These are phyloP conservation scores for Alternaria panax DNA, from an alignment of 2,329 filamentous ascomycete species.

Conservation along the genomic window DNA sequence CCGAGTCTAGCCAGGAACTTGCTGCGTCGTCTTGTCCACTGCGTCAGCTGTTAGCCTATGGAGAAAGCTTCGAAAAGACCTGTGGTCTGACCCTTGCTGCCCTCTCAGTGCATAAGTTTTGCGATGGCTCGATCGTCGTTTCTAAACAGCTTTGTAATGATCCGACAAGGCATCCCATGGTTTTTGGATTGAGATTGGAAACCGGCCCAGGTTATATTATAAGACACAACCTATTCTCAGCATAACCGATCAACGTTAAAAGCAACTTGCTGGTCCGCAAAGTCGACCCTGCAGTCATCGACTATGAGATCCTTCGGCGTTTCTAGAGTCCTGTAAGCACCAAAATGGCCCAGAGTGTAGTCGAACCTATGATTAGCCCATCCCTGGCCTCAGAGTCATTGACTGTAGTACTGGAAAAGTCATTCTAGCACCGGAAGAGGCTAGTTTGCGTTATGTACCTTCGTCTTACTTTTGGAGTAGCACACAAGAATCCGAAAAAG, in stretches of 20 bases:
- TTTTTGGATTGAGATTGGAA: no score
- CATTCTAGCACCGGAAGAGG: rapidly evolving
- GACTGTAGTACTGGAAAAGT: background rate
- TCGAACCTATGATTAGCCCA: rapidly evolving
- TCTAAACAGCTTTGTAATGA: no score
- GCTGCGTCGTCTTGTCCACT: background rate
- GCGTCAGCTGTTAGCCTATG: background rate
- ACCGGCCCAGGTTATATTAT: no score
- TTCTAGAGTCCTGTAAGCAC: background rate
- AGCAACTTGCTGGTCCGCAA: rapidly evolving
- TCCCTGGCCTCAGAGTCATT: background rate
- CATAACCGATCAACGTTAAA: no score
- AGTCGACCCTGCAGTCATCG: rapidly evolving
- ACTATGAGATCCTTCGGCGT: background rate
- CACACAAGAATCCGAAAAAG: rapidly evolving
- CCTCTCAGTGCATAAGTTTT: no score
- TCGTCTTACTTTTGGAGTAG: background rate
- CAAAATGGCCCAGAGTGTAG: background rate
- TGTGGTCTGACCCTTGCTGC: no score
- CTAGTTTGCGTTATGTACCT: background rate
- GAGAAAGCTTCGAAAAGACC: rapidly evolving
- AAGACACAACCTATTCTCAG: no score
- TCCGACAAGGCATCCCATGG: no score
- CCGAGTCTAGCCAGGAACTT: background rate
- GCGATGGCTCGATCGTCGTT: no score